Evolutionary conservation across 305 asterid species (phyloP).

Genomic region (Fraxinus baroniana): DNA sequence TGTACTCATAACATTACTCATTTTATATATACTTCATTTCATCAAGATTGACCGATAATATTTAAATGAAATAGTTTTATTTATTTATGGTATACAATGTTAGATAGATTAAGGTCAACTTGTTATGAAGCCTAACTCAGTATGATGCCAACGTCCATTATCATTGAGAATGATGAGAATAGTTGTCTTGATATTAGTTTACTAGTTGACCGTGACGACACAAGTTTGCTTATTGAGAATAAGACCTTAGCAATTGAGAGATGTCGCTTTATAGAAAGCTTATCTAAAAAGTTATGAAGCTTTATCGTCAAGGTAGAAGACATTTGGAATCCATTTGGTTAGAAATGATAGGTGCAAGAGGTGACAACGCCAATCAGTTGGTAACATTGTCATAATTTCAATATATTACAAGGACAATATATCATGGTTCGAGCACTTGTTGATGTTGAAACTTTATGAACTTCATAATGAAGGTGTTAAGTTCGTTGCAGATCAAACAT

Average conservation of each 20-base stretch:
- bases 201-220: not conserved
- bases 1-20: too few relatives aligned
- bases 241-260: not conserved
- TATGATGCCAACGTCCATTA: not conserved
- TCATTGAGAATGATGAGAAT: not conserved
- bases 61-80: not conserved
- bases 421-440: not conserved
- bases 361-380: not conserved
- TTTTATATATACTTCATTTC: not conserved
- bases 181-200: not conserved
- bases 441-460: not conserved
- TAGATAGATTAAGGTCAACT: not conserved
- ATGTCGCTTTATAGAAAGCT: not conserved
- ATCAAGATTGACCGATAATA: not conserved
- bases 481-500: not conserved
- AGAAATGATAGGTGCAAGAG: not conserved
- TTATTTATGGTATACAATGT: not conserved
- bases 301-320: not conserved
- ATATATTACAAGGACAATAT: not conserved
- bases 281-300: not conserved
- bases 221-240: not conserved
- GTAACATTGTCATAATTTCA: not conserved
- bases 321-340: not conserved
- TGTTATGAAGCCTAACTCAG: not conserved
- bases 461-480: not conserved